These are phyloP conservation scores for Magnaporthiopsis incrustans DNA, from an alignment of 2,329 filamentous ascomycete species.

Conservation along the genomic window DNA sequence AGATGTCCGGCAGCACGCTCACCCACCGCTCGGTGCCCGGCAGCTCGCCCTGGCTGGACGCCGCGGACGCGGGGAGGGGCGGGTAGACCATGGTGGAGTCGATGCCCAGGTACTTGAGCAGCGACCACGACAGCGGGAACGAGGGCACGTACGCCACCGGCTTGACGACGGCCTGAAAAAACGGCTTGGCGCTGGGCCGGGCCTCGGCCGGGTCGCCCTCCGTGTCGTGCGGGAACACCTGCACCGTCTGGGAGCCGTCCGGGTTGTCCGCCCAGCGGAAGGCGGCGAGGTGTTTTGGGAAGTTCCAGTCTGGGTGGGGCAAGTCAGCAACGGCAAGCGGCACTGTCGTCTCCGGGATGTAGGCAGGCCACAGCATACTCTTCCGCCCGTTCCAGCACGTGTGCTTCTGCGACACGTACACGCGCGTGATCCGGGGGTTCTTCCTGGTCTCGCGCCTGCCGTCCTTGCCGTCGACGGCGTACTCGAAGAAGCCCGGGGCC, in stretches of 20 bases:
- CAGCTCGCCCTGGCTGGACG: constrained; percentile 32
- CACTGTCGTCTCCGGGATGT: background rate
- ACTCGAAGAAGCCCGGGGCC: constrained; percentile 37
- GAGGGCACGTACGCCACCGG: constrained; percentile 31
- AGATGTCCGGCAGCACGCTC: constrained; percentile 24
- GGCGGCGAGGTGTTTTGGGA: constrained; percentile 45
- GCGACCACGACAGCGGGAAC: constrained; percentile 34
- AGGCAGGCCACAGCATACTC: constrained; percentile 23
- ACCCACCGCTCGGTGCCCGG: constrained; percentile 40
- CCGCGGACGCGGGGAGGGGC: constrained; percentile 34
- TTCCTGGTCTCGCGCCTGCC: constrained; percentile 24
- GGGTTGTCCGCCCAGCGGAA: constrained; percentile 36
- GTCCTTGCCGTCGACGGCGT: constrained; percentile 25
- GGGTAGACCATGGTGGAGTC: constrained; percentile 38
- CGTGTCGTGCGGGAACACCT: constrained; percentile 37
- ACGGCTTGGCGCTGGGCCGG: constrained; percentile 25
- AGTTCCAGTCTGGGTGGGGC: constrained; percentile 42
- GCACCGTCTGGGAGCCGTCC: constrained; percentile 29
- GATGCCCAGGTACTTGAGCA: constrained; percentile 32
- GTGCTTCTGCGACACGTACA: constrained; percentile 45
- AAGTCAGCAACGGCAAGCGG: background rate
- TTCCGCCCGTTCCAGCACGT: constrained; percentile 44
- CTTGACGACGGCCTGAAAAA: constrained; percentile 38
- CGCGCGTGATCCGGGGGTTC: constrained; percentile 38
- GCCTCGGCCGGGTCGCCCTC: constrained; percentile 22